Evolutionary conservation across 768 basidiomycete genomes (phyloP), one percentile per base, ranked within the genome.

Genomic region (Agrocybe chaxingu): DNA sequence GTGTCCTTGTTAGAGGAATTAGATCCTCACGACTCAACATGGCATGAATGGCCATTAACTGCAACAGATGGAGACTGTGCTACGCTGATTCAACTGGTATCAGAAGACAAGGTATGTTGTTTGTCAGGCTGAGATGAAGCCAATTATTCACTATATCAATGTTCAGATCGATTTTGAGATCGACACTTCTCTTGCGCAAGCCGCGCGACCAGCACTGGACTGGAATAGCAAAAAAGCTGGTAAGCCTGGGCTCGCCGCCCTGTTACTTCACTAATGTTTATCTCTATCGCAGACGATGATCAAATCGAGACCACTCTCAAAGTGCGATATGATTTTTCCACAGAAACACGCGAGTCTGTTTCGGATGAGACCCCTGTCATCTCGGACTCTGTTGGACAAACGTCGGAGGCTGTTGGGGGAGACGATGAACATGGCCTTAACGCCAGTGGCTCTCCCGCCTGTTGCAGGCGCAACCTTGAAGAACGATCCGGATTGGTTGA

Each of bases 181-280:
- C 31, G 89, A 95, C 57, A 80, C 83, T 1, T 70, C 78, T 8
- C 75, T 79, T 45, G 72, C 85, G 9, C 81, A 77, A 54, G 69
- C 72, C 4, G 77, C 82, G 35, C 78, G 85, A 6, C 63, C 72
- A 19, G 69, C 65, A 8, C 70, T 88, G 33, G 89, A 92, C 60
- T 92, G 87, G 81, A 91, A 91, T 57, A 96, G 90, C 66, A 92
- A 92, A 70, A 90, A 91, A 75, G 86, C 87, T 56, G 89, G 91
- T 88, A 54, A 48, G 74, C 63, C 7, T 30, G 34, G 34, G 47
- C 34, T 45, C 10, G 39, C 12, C 34, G 30, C n/a, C 16, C 13
- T 38, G 8, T 2, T 11, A 30, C 2, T 29, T 32, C 4, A 33
- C 30, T 11, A 7, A 13, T 12, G 47, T 33, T 16, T 36, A 38